Base-by-base conservation (phyloP, 2,329 filamentous ascomycete genomes). In the Apiospora arundinis region DNA sequence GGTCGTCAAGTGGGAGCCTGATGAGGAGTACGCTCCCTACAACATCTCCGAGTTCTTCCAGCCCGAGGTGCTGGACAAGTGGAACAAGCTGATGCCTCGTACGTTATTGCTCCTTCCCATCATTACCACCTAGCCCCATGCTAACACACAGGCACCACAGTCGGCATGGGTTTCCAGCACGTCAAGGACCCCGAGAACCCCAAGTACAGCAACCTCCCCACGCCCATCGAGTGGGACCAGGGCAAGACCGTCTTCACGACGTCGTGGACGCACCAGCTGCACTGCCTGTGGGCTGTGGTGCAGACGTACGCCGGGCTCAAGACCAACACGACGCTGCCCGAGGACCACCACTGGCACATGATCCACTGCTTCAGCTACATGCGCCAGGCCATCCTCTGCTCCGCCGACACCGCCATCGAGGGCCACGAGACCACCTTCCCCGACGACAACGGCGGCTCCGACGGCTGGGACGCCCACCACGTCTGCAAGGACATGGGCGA, bases 321-420 rank as follows among this genome's bases (percentile, higher is more conserved):
- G 66, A 79, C 82, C 2, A 79, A 80, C 71, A 80, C 82, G 72
- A 74, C 79, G 63, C 78, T 85, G 48, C 83, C 83, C 23, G 79
- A 82, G 32, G 83, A 85, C 73, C 82, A 84, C 76, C 82, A 85
- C 76, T 84, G 82, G 82, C 84, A 86, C 76, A 83, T 86, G 80
- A 82, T 83, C 69, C 84, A 86, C 78, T 86, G 84, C 79, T 84
- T 85, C 76, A 82, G 83, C 74, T 86, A 86, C 76, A 81, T 86
- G 77, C 79, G 84, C 14, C 82, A 86, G 75, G 82, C 82, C 49
- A 82, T 86, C 72, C 82, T 85, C 80, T 86, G 84, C 76, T 81
- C 78, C 40, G 82, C 83, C 69, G 84, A 86, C 72, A 84, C 83
- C 72, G 83, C 83, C 1, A 77, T 85, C 65, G 84, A 86, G 77